Conservation (phyloP, 768 basidiomycete genomes). For the Infundibulicybe gibba region DNA sequence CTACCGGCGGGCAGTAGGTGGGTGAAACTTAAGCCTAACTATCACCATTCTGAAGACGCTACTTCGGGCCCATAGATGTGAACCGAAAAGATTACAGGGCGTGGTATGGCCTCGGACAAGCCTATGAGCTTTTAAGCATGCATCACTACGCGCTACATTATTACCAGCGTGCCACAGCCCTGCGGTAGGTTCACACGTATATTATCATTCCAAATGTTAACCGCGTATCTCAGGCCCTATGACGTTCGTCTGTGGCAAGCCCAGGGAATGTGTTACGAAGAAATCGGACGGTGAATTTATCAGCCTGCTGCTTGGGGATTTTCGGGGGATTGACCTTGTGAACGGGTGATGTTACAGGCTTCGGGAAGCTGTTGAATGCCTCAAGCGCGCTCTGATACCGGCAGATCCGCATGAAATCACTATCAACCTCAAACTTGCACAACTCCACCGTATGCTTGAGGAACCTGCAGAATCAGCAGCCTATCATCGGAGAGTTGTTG, state of each 20-base stretch:
- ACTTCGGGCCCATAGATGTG: conserved; percentile 55
- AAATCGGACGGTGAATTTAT: conserved; percentile 68
- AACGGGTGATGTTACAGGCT: conserved; percentile 39
- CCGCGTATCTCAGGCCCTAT: conserved; percentile 62
- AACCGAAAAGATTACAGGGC: conserved; percentile 96
- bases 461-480: conserved; percentile 68
- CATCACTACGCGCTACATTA: conserved; percentile 95
- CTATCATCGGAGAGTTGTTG: conserved; percentile 79
- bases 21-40: conserved; percentile 17
- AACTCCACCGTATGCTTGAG: conserved; percentile 61
- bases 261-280: conserved; percentile 90
- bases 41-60: too few species aligned
- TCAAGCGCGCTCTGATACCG: conserved; percentile 83
- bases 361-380: conserved; percentile 87
- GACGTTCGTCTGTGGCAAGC: conserved; percentile 97
- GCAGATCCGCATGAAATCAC: conserved; percentile 75
- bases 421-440: conserved; percentile 72
- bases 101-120: conserved; percentile 98
- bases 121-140: conserved; percentile 96
- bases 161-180: conserved; percentile 91
- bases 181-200: conserved; percentile 50
- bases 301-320: not conserved
- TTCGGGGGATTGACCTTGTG: not conserved
- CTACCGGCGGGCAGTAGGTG: conserved; percentile 93
- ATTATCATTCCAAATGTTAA: conserved; percentile 2